Base-by-base conservation (phyloP, 1,284 basidiomycete species). In the Xanthoconium separans region DNA sequence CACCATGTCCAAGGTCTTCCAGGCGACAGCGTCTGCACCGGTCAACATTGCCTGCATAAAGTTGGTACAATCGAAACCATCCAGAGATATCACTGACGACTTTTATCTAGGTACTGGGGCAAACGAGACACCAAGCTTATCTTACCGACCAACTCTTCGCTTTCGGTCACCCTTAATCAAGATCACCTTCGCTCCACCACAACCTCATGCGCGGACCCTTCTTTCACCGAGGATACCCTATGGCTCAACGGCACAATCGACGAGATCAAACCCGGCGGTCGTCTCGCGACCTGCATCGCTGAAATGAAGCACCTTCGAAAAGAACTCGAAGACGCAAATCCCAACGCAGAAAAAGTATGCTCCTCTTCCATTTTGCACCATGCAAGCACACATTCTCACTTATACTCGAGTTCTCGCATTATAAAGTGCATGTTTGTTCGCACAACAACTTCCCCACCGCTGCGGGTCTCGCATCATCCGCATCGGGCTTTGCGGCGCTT, bases 371-470 rank as follows among this genome's bases (percentile, higher is more conserved):
- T 62, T 48, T 41, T 39, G 51, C n/a, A 42, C 10, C 43, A 43
- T 50, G 48, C 15, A 9, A 22, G 13, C n/a, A 2, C 45, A 5
- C 31, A 20, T 50, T 27, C 63, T 58, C 39, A 57, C 46, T 33
- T 16, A 18, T 43, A 20, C 47, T 15, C 11, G 58, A 94, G 88
- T 74, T 96, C 49, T 89, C 94, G 0, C 69, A 78, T 16, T 89
- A 78, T 71, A 75, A 80, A 30, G 82, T 97, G 3, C 92, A 93
- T 74, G 95, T 99, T 60, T 85, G 85, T 56, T 98, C 95, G 11
- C 89, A 87, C 76, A 99, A 99, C 83, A 99, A 99, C 79, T 99
- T 99, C 80, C 96, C 96, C 24, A 99, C 96, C 6, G 97, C 97
- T 9, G 97, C 96, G 0, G 97, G 96, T 12, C 87, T 99, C 37